Conservation (phyloP, 2,329 filamentous ascomycete species). For the Drechslera avenae region DNA sequence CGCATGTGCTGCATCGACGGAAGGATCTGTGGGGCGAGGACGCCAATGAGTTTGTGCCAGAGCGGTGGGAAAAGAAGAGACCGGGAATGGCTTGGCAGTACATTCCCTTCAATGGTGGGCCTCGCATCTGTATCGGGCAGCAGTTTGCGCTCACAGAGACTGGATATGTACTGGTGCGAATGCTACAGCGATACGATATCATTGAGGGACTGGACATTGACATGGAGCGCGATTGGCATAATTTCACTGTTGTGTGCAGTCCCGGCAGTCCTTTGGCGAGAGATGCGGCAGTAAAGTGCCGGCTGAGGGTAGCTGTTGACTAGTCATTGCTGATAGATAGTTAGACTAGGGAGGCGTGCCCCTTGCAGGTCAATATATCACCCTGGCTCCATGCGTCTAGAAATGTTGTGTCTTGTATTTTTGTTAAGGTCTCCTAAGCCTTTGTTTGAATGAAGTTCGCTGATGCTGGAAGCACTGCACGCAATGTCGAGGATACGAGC, state of each 20-base stretch:
- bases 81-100: conserved; percentile 22
- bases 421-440: no score
- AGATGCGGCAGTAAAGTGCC: conserved; percentile 3
- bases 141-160: conserved; percentile 28
- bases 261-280: conserved; percentile 3
- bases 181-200: conserved; percentile 3
- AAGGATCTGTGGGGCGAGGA: conserved; percentile 30
- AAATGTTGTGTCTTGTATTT: no score
- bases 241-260: conserved; percentile 10
- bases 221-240: conserved; percentile 7
- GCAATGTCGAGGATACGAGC: no score
- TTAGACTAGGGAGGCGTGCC: no score
- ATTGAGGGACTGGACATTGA: conserved; percentile 8
- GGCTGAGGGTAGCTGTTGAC: conserved; percentile 7
- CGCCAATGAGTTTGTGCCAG: conserved; percentile 29
- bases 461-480: no score
- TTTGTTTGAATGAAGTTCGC: no score
- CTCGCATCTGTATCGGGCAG: conserved; percentile 29
- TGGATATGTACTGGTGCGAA: conserved; percentile 12
- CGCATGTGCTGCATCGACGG: conserved; percentile 25
- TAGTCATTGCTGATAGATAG: neutral
- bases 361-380: no score
- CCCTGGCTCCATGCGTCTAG: no score
- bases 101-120: conserved; percentile 34
- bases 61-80: conserved; percentile 25